Evolutionary conservation across 371 early-diverging fungal genomes (phyloP), one percentile per base, ranked within the genome.

Genomic region (Mycotypha africana): DNA sequence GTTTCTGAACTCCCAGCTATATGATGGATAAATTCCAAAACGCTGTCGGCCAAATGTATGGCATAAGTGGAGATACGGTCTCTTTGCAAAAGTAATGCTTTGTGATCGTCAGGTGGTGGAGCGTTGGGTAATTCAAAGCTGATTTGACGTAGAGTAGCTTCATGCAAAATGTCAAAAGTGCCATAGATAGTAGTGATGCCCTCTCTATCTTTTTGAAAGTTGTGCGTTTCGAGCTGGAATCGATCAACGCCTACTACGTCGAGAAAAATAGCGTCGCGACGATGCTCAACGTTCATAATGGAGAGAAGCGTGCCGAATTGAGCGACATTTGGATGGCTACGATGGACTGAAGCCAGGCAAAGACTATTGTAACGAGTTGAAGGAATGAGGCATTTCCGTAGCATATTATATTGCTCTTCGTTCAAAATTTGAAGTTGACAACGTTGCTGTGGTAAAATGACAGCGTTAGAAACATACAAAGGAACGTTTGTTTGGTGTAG

Each of bases 301-400:
- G 53, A 46, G 5, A 60, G 34, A 33, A 60, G 31, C 2, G 60
- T 60, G 15, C 60, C 60, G 21, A 51, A 60, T 26, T 60, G 54
- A 25, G 60, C 60, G 7, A 60, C 44, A 16, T 50, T 38, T 22
- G 60, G 60, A 15, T 38, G 34, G 17, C 41, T 50, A 16, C 47
- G 47, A 23, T 60, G 60, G 7, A 60, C 51, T 2, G 54, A 36
- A 1, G 51, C 54, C 14, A 60, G 35, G 28, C 54, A 54, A 15
- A 54, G 43, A 14, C 55, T 44, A 23, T 51, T 46, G 25, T 59
- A 59, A 28, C 53, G 28, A 16, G 47, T 50, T 4, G 51, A 50
- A 11, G 55, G 39, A 32, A 54, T 40, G 8, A 60, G 32, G 2
- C 45, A 16, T 12, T 42, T 9, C 9, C 37, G 42, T n/a, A 60